These are phyloP conservation scores for Apiospora saccharicola DNA, from an alignment of 2,329 filamentous ascomycete species.

Conservation along the genomic window DNA sequence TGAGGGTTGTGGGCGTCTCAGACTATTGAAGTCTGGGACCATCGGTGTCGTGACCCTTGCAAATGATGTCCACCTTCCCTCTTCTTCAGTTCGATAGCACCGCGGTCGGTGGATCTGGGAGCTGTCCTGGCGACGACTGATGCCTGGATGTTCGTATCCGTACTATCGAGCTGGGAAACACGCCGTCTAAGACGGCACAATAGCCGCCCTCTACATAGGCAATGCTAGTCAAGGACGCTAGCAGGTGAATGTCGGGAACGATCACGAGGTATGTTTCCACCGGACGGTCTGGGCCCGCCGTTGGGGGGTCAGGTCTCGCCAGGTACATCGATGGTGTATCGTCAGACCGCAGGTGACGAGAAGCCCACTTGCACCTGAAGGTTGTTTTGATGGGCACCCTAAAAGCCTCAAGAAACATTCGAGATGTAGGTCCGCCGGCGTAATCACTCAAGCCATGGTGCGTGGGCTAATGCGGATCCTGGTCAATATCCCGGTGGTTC, in stretches of 20 bases:
- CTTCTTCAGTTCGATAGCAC: background rate
- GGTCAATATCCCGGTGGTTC: no score
- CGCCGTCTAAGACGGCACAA: background rate
- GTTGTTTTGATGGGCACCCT: background rate
- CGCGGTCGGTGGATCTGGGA: background rate
- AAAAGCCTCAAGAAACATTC: no score
- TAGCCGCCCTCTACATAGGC: background rate
- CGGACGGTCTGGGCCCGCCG: background rate
- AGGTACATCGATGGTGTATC: background rate
- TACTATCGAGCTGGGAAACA: background rate
- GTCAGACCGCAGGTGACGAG: background rate
- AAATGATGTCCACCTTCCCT: no score
- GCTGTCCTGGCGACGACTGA: background rate
- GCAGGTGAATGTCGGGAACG: background rate
- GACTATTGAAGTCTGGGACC: conserved; percentile 3
- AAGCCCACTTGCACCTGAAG: no score
- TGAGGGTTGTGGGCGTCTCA: background rate
- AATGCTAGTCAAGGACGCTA: no score
- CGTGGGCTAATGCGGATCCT: no score
- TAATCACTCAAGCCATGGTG: background rate
- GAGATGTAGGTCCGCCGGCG: background rate
- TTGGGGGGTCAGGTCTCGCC: background rate
- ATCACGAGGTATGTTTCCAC: background rate
- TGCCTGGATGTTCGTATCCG: background rate
- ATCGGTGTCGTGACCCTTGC: background rate